phyloP scores from a whole-genome alignment of 225 moss, liverwort and hornwort genomes.

The Pleurozium schreberi region DNA sequence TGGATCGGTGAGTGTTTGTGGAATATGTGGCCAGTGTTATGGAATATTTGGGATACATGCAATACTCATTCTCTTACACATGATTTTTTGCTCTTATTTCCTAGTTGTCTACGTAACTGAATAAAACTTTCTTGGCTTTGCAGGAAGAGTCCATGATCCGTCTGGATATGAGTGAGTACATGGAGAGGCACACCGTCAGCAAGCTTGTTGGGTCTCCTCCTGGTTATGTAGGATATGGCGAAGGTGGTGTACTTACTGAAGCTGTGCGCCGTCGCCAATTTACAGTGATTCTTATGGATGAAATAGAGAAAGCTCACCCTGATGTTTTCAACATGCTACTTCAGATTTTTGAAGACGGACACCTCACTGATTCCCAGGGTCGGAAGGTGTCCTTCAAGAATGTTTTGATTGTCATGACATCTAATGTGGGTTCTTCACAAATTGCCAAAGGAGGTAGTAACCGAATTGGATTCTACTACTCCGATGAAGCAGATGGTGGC shows the following conservation, averaged over 20 bases:
- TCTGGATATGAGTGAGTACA: constrained; percentile 96
- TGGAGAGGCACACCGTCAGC: constrained; percentile 95
- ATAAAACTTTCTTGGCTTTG: background rate
- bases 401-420: constrained; percentile 84
- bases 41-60: background rate
- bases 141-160: constrained; percentile 95
- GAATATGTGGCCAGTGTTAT: background rate
- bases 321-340: constrained; percentile 94
- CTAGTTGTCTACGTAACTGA: background rate
- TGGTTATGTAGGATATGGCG: constrained; percentile 88
- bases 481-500: constrained; percentile 83
- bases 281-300: constrained; percentile 89
- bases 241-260: constrained; percentile 92
- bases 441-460: constrained; percentile 90
- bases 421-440: constrained; percentile 74
- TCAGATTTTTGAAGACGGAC: constrained; percentile 91
- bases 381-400: constrained; percentile 91
- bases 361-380: constrained; percentile 83
- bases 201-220: constrained; percentile 94
- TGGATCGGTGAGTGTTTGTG: constrained; percentile 45
- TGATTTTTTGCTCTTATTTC: background rate
- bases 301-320: constrained; percentile 94
- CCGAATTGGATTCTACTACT: constrained; percentile 70
- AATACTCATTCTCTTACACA: background rate
- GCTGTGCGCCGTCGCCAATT: constrained; percentile 80